Conservation (phyloP, 2,329 filamentous ascomycete genomes). For the Colletotrichum sp. region DNA sequence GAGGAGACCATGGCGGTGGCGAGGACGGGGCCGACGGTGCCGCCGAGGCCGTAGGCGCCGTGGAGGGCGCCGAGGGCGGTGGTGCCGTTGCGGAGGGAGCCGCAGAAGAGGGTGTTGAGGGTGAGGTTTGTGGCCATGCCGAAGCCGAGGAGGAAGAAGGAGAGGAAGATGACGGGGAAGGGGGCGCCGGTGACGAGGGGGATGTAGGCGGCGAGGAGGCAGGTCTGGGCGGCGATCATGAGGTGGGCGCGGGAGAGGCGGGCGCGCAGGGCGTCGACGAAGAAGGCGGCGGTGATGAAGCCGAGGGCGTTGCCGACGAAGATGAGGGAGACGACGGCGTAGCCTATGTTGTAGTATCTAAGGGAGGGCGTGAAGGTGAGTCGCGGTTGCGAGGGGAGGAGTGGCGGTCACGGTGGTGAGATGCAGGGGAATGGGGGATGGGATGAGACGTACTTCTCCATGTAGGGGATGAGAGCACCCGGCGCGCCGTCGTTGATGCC, state of each 20-base stretch:
- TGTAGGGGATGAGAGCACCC: slow-evolving; percentile 81
- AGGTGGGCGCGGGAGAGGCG: slow-evolving; percentile 70
- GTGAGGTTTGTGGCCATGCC: slow-evolving; percentile 61
- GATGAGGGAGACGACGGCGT: slow-evolving; percentile 80
- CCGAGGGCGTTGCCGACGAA: slow-evolving; percentile 81
- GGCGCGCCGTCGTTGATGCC: slow-evolving; percentile 78
- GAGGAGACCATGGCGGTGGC: slow-evolving; percentile 74
- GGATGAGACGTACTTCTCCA: slow-evolving; percentile 59
- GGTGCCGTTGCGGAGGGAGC: slow-evolving; percentile 57
- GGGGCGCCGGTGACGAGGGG: slow-evolving; percentile 72
- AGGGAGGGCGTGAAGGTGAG: neutral
- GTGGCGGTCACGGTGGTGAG: neutral
- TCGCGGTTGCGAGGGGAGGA: neutral
- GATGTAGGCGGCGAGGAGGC: slow-evolving; percentile 66
- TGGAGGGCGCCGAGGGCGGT: slow-evolving; percentile 68
- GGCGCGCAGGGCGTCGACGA: slow-evolving; percentile 66
- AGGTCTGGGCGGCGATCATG: slow-evolving; percentile 60
- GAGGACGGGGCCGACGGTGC: slow-evolving; percentile 71
- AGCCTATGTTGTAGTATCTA: slow-evolving; percentile 74
- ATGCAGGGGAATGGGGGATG: neutral
- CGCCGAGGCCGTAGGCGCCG: slow-evolving; percentile 71
- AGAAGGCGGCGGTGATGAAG: slow-evolving; percentile 75
- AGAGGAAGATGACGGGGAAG: slow-evolving; percentile 69
- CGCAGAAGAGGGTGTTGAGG: slow-evolving; percentile 64
- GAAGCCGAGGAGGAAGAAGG: slow-evolving; percentile 71